phyloP scores from a whole-genome alignment of 805 yeast species.

The Ogataea corticis region DNA sequence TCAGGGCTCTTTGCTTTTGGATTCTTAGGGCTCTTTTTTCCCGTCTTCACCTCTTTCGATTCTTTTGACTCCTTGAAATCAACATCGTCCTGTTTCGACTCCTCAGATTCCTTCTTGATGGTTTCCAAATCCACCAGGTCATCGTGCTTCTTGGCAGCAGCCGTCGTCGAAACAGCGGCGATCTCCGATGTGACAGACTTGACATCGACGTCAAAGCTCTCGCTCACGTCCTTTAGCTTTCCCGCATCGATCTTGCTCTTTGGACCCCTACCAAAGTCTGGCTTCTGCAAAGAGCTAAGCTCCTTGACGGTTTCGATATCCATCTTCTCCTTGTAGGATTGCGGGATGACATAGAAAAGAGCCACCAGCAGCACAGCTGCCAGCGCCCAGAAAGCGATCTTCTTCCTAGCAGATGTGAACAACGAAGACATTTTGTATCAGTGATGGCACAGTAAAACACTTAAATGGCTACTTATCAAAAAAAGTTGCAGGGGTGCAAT shows the following conservation, averaged over 20 bases:
- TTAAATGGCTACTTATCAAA: no score
- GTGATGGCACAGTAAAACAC: not conserved
- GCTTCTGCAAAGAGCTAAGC: conserved; percentile 4
- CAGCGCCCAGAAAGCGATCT: conserved; percentile 3
- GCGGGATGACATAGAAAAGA: conserved; percentile 10
- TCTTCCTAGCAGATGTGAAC: conserved; percentile 1
- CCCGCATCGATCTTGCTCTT: not conserved
- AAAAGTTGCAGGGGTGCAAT: no score
- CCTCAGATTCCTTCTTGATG: not conserved
- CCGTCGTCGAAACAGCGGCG: not conserved
- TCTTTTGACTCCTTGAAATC: not conserved
- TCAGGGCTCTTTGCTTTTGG: not conserved
- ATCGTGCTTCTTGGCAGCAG: not conserved
- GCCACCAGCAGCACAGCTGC: conserved; percentile 8
- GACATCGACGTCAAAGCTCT: not conserved
- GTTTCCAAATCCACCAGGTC: not conserved
- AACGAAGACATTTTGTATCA: conserved; percentile 8
- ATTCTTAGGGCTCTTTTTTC: not conserved
- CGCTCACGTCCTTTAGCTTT: not conserved
- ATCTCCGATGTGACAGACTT: not conserved
- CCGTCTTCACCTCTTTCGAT: not conserved
- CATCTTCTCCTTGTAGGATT: conserved; percentile 6
- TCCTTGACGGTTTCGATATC: conserved; percentile 6
- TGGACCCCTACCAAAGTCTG: conserved; percentile 7
- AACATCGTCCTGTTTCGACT: not conserved